Conservation (phyloP, 768 basidiomycete species). For the Leccinum sublutescens region DNA sequence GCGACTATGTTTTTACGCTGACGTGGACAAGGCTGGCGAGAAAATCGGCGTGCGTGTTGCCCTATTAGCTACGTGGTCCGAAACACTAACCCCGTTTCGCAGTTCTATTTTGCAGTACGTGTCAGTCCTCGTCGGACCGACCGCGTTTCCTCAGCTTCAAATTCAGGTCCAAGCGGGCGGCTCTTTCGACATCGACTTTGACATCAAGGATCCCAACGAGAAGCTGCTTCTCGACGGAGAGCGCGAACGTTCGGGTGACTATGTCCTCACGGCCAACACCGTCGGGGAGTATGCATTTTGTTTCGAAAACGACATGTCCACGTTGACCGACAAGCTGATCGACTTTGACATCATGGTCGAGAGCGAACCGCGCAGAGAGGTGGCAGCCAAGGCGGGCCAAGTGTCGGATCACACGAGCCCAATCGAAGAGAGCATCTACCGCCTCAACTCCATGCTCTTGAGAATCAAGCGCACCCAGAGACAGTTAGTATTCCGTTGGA, state of each 20-base stretch:
- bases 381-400: constrained; percentile 85
- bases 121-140: not conserved
- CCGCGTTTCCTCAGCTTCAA: not conserved
- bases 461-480: constrained; percentile 93
- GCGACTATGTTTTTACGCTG: constrained; percentile 89
- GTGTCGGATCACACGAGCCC: constrained; percentile 90
- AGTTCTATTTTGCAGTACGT: constrained; percentile 97
- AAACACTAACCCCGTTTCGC: constrained; percentile 11
- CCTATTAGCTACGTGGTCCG: not conserved
- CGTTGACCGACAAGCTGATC: constrained; percentile 90
- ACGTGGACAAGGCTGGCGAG: constrained; percentile 93
- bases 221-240: constrained; percentile 84
- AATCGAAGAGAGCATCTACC: constrained; percentile 94
- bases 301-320: constrained; percentile 97
- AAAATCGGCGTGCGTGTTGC: constrained; percentile 73
- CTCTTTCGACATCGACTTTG: constrained; percentile 93
- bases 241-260: constrained; percentile 94
- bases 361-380: constrained; percentile 88
- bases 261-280: constrained; percentile 90
- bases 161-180: constrained; percentile 92
- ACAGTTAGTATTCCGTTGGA: constrained; percentile 55
- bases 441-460: constrained; percentile 82
- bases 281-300: constrained; percentile 94
- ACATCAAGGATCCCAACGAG: constrained; percentile 88
- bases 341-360: constrained; percentile 99